Base-by-base conservation (phyloP, 257 asterid genomes). In the Capsicum chinense region DNA sequence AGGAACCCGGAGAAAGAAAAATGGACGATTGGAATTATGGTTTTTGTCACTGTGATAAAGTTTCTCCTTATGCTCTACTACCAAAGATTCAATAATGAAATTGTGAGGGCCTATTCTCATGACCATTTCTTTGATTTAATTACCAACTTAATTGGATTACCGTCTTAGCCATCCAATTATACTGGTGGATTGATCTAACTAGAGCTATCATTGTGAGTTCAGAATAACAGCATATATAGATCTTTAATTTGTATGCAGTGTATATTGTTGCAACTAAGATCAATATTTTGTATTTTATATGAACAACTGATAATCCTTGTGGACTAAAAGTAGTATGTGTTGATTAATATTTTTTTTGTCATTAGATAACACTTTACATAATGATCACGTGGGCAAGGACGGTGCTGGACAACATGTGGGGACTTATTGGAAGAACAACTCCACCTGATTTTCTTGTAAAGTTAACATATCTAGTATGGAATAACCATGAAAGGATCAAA, bases 11-110 rank as follows among this genome's bases (percentile, higher is more conserved):
- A 85, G 52, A 88, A 94, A 90, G 98, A 94, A 89, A 92, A 83
- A 86, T 95, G 99, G 99, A 93, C 93, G 93, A 93, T 95, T 26
- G 98, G 97, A 59, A 94, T 95, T 83, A 95, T 95, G 99, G 93
- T 90, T n/a, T 89, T 94, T 7, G 99, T 93, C 17, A 95, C 99
- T 1, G 91, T 76, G 10, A 92, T 95, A 84, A 95, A 95, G 92
- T 94, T 95, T 82, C 5, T 89, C 42, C 95, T 95, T 10, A 89
- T 93, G 98, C 2, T 94, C 5, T 95, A 95, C 74, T 95, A 98
- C 88, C 94, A 92, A 44, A 90, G 94, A 82, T 95, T 95, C 87
- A 90, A 93, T 85, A 93, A 93, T 85, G 96, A 91, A 86, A 94
- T 95, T 0, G 95, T 94, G 9, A 85, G 91, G 88, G 96, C 99